Evolutionary conservation across 2,329 filamentous ascomycete species (phyloP).

Genomic region (Coniella lustricola): DNA sequence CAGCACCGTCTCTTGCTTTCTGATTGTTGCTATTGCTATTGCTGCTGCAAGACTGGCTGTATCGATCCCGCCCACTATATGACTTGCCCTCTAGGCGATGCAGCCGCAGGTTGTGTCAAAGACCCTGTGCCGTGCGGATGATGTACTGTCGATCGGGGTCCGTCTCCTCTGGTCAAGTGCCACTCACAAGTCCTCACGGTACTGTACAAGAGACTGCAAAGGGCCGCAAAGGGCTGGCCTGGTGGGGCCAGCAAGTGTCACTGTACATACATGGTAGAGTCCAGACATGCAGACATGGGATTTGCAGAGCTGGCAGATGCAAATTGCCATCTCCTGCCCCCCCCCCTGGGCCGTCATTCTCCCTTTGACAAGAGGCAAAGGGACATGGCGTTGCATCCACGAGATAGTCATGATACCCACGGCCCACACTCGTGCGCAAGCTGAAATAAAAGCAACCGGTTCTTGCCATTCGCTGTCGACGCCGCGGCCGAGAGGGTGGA

Average conservation of each 20-base stretch:
- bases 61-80: too few relatives aligned
- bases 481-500: background rate
- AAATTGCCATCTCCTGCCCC: background rate
- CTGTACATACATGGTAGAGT: too few relatives aligned
- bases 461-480: background rate
- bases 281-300: background rate
- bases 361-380: constrained; percentile 4
- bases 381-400: constrained; percentile 1
- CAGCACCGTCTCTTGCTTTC: background rate
- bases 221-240: background rate
- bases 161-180: too few relatives aligned
- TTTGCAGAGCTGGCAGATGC: background rate
- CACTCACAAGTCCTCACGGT: too few relatives aligned
- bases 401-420: constrained; percentile 5
- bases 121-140: too few relatives aligned
- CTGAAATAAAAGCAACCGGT: background rate
- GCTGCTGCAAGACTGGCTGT: too few relatives aligned
- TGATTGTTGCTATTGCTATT: too few relatives aligned
- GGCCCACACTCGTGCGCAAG: background rate
- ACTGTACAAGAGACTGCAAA: too few relatives aligned
- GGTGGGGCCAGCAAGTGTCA: too few relatives aligned
- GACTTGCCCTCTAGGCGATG: background rate
- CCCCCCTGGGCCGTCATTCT: too few relatives aligned
- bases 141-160: too few relatives aligned
- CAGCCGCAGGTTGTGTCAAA: background rate